Evolutionary conservation across 2,329 filamentous ascomycete genomes (phyloP).

Genomic region (Stagonosporopsis chrysanthemi): DNA sequence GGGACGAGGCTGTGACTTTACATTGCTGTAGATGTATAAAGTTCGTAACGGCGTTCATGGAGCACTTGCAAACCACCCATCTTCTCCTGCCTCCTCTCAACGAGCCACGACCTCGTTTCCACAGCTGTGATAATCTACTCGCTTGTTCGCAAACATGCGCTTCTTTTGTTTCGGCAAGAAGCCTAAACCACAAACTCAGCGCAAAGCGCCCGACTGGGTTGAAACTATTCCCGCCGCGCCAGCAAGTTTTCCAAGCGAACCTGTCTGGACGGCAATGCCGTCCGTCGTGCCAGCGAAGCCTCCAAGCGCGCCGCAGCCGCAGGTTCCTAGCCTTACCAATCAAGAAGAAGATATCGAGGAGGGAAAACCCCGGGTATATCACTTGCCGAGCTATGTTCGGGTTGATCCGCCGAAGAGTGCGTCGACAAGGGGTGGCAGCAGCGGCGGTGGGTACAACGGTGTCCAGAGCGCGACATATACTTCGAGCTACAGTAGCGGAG

Average conservation of each 20-base stretch:
- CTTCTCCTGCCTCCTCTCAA: neutral
- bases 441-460: neutral
- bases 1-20: neutral
- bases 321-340: neutral
- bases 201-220: neutral
- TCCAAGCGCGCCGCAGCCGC: neutral
- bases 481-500: neutral
- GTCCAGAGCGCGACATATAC: neutral
- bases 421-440: neutral
- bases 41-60: neutral
- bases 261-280: too few species aligned
- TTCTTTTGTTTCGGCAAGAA: constrained; percentile 13
- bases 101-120: neutral
- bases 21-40: neutral
- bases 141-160: neutral
- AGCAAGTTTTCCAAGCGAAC: neutral
- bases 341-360: neutral
- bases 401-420: constrained; percentile 3
- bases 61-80: neutral
- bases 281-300: neutral
- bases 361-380: neutral
- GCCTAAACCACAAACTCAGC: neutral
- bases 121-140: too few species aligned
- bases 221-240: neutral
- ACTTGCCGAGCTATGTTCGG: neutral